Conservation (phyloP, 495 filamentous ascomycete genomes). For the Oleoguttula mirabilis region DNA sequence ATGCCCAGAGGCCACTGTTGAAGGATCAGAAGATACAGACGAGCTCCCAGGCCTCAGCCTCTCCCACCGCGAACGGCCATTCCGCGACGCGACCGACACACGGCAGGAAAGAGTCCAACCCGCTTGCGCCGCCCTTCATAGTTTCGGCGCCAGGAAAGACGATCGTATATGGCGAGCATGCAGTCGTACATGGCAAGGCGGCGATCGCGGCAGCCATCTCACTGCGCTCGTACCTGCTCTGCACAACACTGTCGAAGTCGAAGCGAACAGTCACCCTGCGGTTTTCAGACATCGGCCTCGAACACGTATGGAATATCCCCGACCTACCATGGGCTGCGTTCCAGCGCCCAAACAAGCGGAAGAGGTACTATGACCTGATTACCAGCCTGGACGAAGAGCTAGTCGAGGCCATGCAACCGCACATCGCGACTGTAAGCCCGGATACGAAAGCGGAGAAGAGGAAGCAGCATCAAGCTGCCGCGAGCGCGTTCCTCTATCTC, state of each 20-base stretch:
- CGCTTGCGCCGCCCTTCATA: conserved; percentile 75
- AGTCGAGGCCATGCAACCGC: conserved; percentile 61
- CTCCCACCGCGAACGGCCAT: neutral
- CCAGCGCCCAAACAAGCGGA: conserved; percentile 68
- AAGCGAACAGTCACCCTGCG: conserved; percentile 70
- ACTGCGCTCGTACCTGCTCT: conserved; percentile 86
- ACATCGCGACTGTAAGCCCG: conserved; percentile 56
- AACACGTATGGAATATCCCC: conserved; percentile 88
- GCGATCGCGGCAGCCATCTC: conserved; percentile 92
- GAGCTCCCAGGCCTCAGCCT: neutral
- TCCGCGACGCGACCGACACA: neutral
- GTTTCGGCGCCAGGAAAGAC: conserved; percentile 96
- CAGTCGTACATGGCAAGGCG: conserved; percentile 89
- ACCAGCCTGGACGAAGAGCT: conserved; percentile 74
- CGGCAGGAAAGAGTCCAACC: conserved; percentile 26
- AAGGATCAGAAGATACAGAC: neutral
- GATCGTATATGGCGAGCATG: conserved; percentile 94
- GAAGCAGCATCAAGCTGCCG: conserved; percentile 69
- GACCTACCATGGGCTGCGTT: conserved; percentile 76
- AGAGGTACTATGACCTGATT: conserved; percentile 81
- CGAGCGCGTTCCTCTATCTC: conserved; percentile 80
- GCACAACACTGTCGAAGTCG: conserved; percentile 79
- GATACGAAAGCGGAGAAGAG: conserved; percentile 49
- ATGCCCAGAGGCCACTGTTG: neutral
- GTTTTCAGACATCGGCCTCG: conserved; percentile 75